These are phyloP conservation scores for Strigomonas culicis DNA, from an alignment of 208 protist genomes.

Conservation along the genomic window DNA sequence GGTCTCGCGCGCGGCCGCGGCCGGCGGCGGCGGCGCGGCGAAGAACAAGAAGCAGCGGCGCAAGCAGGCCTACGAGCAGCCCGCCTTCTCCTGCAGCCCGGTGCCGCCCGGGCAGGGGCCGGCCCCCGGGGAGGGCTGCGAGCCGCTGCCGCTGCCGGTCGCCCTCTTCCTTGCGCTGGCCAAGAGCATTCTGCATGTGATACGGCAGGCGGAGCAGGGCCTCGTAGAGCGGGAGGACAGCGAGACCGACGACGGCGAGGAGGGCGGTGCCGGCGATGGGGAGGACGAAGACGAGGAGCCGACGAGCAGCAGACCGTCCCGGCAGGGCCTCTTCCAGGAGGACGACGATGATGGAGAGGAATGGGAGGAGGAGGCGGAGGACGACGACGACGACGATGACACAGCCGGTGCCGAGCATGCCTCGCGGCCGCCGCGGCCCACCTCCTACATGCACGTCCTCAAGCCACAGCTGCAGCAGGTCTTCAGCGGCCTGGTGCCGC, in stretches of 20 bases:
- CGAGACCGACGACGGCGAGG: slow-evolving; percentile 14
- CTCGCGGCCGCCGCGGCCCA: slow-evolving; percentile 10
- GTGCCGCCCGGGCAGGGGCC: no score
- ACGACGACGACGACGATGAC: neutral
- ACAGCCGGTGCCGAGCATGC: neutral
- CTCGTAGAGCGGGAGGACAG: slow-evolving; percentile 10
- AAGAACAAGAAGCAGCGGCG: no score
- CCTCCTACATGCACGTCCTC: slow-evolving; percentile 12
- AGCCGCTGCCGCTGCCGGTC: slow-evolving; percentile 15
- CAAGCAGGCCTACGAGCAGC: no score
- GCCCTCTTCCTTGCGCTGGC: slow-evolving; percentile 32
- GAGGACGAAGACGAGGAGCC: slow-evolving; percentile 6
- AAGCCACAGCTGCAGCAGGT: slow-evolving; percentile 7
- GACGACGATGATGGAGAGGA: neutral
- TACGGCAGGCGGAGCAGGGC: slow-evolving; percentile 3
- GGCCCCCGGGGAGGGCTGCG: neutral
- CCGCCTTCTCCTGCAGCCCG: no score
- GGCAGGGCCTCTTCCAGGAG: slow-evolving; percentile 1
- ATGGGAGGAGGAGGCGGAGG: neutral
- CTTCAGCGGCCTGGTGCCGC: slow-evolving; percentile 15
- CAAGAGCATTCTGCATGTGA: slow-evolving; percentile 21
- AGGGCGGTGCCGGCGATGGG: slow-evolving; percentile 16
- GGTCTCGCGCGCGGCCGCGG: no score
- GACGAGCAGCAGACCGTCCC: neutral
- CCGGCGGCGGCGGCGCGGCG: no score